Conservation (phyloP, 208 protist genomes). For the Trypanosoma caninum region DNA sequence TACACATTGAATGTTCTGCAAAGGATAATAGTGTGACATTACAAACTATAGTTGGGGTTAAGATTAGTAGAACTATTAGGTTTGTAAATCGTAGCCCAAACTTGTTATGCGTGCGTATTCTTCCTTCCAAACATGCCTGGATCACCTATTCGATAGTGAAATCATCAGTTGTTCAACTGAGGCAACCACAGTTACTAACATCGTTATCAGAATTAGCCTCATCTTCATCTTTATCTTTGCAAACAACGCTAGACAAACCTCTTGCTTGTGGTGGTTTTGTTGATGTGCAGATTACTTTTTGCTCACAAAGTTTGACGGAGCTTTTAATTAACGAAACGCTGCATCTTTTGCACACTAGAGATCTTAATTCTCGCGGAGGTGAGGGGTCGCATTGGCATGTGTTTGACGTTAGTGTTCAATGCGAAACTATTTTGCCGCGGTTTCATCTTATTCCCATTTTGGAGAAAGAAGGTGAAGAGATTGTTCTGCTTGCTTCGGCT, state of each 20-base stretch:
- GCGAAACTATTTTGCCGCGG: constrained; percentile 52
- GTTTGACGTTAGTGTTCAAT: constrained; percentile 50
- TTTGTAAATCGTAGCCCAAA: constrained; percentile 73
- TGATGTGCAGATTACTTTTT: constrained; percentile 69
- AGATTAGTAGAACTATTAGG: constrained; percentile 33
- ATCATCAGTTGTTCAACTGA: constrained; percentile 36
- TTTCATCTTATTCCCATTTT: constrained; percentile 40
- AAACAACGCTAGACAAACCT: constrained; percentile 10
- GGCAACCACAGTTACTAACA: background rate
- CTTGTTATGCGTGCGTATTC: constrained; percentile 55
- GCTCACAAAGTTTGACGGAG: constrained; percentile 45
- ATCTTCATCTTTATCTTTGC: background rate
- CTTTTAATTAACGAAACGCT: constrained; percentile 43
- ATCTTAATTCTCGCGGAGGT: constrained; percentile 64
- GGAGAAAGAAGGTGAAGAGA: background rate
- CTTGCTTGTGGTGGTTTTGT: constrained; percentile 81
- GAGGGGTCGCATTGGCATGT: constrained; percentile 80
- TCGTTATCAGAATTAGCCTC: constrained; percentile 1
- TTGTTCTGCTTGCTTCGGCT: background rate
- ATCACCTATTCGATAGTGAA: constrained; percentile 39
- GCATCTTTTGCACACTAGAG: constrained; percentile 61
- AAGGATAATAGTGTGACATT: constrained; percentile 35
- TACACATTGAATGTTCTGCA: constrained; percentile 54
- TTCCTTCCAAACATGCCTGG: constrained; percentile 66
- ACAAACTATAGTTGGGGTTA: constrained; percentile 28